Evolutionary conservation across 2,329 filamentous ascomycete genomes (phyloP).

Genomic region (Gaeumannomyces tritici): DNA sequence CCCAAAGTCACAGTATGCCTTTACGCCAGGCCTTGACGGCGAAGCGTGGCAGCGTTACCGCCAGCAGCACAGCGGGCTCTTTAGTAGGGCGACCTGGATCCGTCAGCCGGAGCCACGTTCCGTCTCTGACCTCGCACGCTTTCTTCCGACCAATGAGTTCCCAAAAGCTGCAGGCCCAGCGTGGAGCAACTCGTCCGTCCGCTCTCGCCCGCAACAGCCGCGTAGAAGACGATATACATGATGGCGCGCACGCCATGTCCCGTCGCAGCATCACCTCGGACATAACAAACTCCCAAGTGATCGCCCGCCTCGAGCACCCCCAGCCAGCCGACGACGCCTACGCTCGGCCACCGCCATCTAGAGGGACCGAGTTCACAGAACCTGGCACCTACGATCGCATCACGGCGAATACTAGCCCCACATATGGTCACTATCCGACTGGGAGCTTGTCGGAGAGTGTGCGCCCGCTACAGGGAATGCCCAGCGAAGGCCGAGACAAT

Average conservation of each 20-base stretch:
- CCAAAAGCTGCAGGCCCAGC: conserved; percentile 83
- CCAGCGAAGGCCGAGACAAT: conserved; percentile 18
- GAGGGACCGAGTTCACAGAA: conserved; percentile 74
- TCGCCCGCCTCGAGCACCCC: conserved; percentile 19
- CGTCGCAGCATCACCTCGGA: conserved; percentile 35
- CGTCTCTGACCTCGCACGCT: conserved; percentile 76
- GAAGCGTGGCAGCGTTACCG: conserved; percentile 28
- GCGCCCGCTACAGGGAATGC: conserved; percentile 56
- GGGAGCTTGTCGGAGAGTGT: conserved; percentile 69
- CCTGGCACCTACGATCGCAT: conserved; percentile 60
- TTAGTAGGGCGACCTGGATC: conserved; percentile 47
- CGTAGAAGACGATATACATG: conserved; percentile 7
- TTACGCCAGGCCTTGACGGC: conserved; percentile 42
- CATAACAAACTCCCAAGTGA: conserved; percentile 38
- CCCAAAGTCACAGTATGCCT: conserved; percentile 41
- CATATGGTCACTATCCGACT: conserved; percentile 42
- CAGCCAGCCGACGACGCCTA: conserved; percentile 35
- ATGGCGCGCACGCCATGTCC: neutral
- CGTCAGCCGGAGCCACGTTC: conserved; percentile 77
- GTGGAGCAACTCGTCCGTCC: conserved; percentile 45
- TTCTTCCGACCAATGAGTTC: conserved; percentile 98
- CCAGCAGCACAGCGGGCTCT: conserved; percentile 30
- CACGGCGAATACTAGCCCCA: conserved; percentile 67
- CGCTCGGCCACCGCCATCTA: conserved; percentile 54
- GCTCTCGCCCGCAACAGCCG: conserved; percentile 28